These are phyloP conservation scores for Zygoascus sp. DNA, from an alignment of 1,139 yeast species.

Conservation along the genomic window DNA sequence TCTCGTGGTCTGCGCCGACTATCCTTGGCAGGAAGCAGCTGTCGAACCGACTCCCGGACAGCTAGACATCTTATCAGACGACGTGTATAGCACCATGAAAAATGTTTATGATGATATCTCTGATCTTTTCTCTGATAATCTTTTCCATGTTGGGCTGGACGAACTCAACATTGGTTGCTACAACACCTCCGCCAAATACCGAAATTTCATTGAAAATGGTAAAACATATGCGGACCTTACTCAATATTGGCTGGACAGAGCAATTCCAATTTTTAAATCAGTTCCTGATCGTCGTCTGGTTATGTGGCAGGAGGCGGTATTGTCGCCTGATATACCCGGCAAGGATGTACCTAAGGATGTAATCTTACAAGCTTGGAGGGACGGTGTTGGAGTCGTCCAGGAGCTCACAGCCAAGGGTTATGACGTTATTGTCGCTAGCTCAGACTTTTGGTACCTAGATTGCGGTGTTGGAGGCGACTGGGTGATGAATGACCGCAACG, in stretches of 20 bases:
- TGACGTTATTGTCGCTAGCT: constrained; percentile 41
- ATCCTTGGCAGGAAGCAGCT: constrained; percentile 13
- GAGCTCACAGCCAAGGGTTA: constrained; percentile 33
- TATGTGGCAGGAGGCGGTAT: constrained; percentile 47
- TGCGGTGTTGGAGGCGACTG: constrained; percentile 44
- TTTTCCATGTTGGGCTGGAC: constrained; percentile 46
- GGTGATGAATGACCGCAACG: constrained; percentile 38
- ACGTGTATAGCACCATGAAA: constrained; percentile 17
- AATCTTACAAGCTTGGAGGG: constrained; percentile 44
- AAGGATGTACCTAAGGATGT: constrained; percentile 27
- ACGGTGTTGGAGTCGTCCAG: constrained; percentile 16
- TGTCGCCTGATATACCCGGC: constrained; percentile 21
- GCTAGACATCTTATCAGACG: constrained; percentile 18
- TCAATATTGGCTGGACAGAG: constrained; percentile 39
- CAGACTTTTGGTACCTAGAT: constrained; percentile 40
- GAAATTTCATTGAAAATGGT: constrained; percentile 24
- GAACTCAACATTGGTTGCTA: constrained; percentile 41
- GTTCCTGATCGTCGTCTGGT: constrained; percentile 30
- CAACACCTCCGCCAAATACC: constrained; percentile 30
- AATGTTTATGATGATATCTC: constrained; percentile 31
- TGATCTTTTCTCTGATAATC: constrained; percentile 37
- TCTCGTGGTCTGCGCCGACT: constrained; percentile 39
- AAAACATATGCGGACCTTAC: constrained; percentile 35
- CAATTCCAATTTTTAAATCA: constrained; percentile 37
- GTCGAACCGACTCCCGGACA: constrained; percentile 19